Evolutionary conservation across 768 basidiomycete species (phyloP).

Genomic region (Leucogyrophana mollusca): DNA sequence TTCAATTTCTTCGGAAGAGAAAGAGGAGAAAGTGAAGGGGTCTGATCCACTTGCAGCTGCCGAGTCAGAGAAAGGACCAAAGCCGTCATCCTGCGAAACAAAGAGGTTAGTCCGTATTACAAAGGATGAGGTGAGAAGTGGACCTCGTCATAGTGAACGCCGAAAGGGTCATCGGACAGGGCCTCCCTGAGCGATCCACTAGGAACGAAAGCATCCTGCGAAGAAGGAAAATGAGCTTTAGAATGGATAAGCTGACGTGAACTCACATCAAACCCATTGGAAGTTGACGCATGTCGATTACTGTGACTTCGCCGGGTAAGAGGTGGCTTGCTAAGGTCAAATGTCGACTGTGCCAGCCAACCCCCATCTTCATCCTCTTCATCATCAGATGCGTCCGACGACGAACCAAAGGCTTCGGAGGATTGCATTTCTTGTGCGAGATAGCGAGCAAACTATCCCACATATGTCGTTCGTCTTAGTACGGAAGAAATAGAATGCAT

Average conservation of each 20-base stretch:
- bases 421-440: conserved; percentile 72
- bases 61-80: conserved; percentile 79
- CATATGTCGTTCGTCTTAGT: neutral
- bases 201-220: conserved; percentile 55
- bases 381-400: conserved; percentile 51
- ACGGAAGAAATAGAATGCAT: neutral
- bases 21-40: conserved; percentile 51
- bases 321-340: conserved; percentile 52
- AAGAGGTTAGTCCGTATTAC: conserved; percentile 5
- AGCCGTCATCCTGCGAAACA: conserved; percentile 51
- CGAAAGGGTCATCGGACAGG: conserved; percentile 51
- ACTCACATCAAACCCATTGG: conserved; percentile 56
- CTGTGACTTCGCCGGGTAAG: conserved; percentile 45
- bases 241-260: neutral
- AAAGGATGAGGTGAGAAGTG: conserved; percentile 15
- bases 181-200: conserved; percentile 29
- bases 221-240: neutral
- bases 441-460: conserved; percentile 79
- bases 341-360: conserved; percentile 80
- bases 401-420: conserved; percentile 54
- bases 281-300: conserved; percentile 44
- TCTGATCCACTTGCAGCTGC: conserved; percentile 46
- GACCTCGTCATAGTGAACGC: conserved; percentile 51
- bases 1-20: conserved; percentile 57
- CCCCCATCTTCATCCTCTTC: conserved; percentile 66